Evolutionary conservation across 371 early-diverging fungal species (phyloP), one percentile per base, ranked within the genome.

Genomic region (Mucor velutinosus): DNA sequence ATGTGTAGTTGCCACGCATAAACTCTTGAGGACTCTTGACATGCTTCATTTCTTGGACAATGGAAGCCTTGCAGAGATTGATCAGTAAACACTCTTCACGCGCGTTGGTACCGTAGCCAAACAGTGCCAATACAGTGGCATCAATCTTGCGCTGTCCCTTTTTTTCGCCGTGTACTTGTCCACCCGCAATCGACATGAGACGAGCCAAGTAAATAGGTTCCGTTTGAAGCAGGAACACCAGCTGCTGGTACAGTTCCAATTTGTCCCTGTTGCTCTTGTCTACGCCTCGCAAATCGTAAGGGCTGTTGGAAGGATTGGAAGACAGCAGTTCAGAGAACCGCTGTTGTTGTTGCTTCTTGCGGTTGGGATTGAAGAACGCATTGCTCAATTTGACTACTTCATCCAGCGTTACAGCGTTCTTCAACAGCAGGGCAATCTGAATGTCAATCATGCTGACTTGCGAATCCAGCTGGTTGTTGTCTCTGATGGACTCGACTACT

Each of bases 21-120:
- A 97, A 96, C 71, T 98, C 98, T 47, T 90, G 93, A 39, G 96
- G 78, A 14, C 88, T 90, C 51, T 85, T 74, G 35, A 95, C 90
- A 25, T 90, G 90, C n/a, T 90, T 87, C 65, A 97, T 87, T 80
- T 97, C 97, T 70, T 94, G 89, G 45, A 90, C 86, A 75, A 99
- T 97, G 23, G 93, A 90, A 21, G 89, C 84, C 89, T 95, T 93
- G 79, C 99, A 94, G 61, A 99, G 80, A 73, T 94, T 95, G 64
- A 99, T 89, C 70, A 99, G 82, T 57, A 99, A 76, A 73, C 95
- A 99, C 79, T 99, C 99, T 72, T 99, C 99, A 29, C 99, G 88
- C 11, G 89, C 87, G 76, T 97, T 95, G 66, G 97, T 97, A 1
- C 96, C 98, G 78, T 95, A 96, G 3, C 97, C 97, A 79, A 94